These are phyloP conservation scores for Pseudogymnoascus sp. DNA, from an alignment of 2,329 filamentous ascomycete genomes.

Conservation along the genomic window DNA sequence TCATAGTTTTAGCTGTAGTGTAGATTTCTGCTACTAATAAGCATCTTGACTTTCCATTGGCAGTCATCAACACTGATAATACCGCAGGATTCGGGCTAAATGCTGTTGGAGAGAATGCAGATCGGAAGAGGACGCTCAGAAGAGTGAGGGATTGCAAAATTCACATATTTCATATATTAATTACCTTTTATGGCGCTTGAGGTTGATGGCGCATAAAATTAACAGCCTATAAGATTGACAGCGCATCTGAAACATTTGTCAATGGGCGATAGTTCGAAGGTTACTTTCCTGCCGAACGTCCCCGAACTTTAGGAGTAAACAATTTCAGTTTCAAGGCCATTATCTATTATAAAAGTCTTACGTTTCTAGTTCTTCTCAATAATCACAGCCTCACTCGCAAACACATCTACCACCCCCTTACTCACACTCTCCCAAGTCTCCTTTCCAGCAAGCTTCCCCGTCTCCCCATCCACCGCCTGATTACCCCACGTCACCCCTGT, in stretches of 20 bases:
- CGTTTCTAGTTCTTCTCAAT: slow-evolving; percentile 15
- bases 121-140: too few species aligned
- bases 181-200: too few species aligned
- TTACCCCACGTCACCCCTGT: not conserved
- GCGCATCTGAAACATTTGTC: not conserved
- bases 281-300: not conserved
- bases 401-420: not conserved
- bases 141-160: too few species aligned
- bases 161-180: too few species aligned
- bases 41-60: not conserved
- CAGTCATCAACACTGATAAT: slow-evolving; percentile 50
- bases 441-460: not conserved
- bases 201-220: too few species aligned
- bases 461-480: not conserved
- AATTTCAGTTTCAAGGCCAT: not conserved
- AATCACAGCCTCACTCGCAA: not conserved
- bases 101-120: slow-evolving; percentile 25
- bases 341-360: not conserved
- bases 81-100: slow-evolving; percentile 55
- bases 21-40: not conserved
- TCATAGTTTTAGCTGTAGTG: not conserved
- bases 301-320: not conserved
- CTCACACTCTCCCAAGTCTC: not conserved
- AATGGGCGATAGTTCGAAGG: not conserved
- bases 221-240: too few species aligned